These are phyloP conservation scores for Corniculantispora saksenae DNA, from an alignment of 2,329 filamentous ascomycete species.

Conservation along the genomic window DNA sequence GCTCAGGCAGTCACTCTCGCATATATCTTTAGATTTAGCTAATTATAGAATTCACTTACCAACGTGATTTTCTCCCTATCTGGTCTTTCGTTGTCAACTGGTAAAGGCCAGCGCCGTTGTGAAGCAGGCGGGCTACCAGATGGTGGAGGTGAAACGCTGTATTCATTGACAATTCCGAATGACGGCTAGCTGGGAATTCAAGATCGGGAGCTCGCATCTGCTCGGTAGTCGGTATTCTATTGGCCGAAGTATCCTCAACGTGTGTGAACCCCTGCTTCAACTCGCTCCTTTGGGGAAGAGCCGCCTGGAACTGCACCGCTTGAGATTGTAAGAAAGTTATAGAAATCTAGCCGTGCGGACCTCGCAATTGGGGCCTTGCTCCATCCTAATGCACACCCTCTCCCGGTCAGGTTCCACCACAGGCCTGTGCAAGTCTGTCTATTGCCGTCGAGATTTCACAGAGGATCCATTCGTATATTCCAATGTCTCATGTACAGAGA, in stretches of 20 bases:
- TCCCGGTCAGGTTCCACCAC: not conserved
- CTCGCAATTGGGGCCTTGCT: not conserved
- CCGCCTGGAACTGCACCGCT: not conserved
- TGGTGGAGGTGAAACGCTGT: too few relatives aligned
- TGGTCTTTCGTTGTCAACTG: too few relatives aligned
- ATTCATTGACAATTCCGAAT: too few relatives aligned
- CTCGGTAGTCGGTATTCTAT: too few relatives aligned
- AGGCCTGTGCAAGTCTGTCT: not conserved
- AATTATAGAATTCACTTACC: not conserved
- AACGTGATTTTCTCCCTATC: too few relatives aligned
- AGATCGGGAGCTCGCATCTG: too few relatives aligned
- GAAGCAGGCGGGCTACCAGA: too few relatives aligned
- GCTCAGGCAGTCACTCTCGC: not conserved
- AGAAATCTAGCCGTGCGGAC: not conserved
- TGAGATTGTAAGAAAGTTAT: not conserved
- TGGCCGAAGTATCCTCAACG: too few relatives aligned
- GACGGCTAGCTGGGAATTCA: too few relatives aligned
- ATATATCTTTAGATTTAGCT: not conserved
- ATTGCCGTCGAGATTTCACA: not conserved
- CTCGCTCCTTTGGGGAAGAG: too few relatives aligned
- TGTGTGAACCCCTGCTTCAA: too few relatives aligned
- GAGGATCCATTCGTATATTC: not conserved
- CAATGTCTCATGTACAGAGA: slow-evolving; percentile 2
- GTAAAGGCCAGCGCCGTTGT: too few relatives aligned
- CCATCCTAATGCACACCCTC: not conserved